These are phyloP conservation scores for Cucurbita ficifolia DNA, from an alignment of 306 rosid species.

Conservation along the genomic window DNA sequence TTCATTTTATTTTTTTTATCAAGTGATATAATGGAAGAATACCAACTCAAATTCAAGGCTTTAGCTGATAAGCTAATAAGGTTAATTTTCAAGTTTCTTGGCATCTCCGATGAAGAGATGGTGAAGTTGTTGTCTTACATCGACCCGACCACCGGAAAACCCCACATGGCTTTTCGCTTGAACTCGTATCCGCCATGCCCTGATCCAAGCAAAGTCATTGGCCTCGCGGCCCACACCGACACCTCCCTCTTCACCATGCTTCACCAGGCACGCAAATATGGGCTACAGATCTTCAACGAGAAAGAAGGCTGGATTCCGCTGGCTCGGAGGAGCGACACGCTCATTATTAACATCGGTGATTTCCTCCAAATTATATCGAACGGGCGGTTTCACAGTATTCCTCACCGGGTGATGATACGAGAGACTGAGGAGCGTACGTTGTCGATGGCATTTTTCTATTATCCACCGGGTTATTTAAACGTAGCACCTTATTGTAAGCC, in stretches of 20 bases:
- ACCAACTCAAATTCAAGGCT: constrained; percentile 21
- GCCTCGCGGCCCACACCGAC: constrained; percentile 44
- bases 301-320: constrained; percentile 29
- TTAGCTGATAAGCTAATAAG: constrained; percentile 10
- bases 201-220: constrained; percentile 30
- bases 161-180: background rate
- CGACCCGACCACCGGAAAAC: background rate
- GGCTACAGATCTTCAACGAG: constrained; percentile 20
- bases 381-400: constrained; percentile 15
- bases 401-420: constrained; percentile 34
- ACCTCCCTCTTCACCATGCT: constrained; percentile 35
- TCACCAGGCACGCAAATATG: constrained; percentile 11
- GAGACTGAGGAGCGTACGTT: constrained; percentile 11
- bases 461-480: constrained; percentile 20
- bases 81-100: constrained; percentile 22
- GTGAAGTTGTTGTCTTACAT: background rate
- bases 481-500: constrained; percentile 19
- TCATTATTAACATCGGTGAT: constrained; percentile 33
- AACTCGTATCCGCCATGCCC: constrained; percentile 49
- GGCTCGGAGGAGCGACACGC: constrained; percentile 17
- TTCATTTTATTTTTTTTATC: background rate
- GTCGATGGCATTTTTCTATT: constrained; percentile 25
- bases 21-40: constrained; percentile 27
- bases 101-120: constrained; percentile 10
- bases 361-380: constrained; percentile 31